phyloP scores from a whole-genome alignment of 345 rosid species.

The Lumnitzera racemosa region DNA sequence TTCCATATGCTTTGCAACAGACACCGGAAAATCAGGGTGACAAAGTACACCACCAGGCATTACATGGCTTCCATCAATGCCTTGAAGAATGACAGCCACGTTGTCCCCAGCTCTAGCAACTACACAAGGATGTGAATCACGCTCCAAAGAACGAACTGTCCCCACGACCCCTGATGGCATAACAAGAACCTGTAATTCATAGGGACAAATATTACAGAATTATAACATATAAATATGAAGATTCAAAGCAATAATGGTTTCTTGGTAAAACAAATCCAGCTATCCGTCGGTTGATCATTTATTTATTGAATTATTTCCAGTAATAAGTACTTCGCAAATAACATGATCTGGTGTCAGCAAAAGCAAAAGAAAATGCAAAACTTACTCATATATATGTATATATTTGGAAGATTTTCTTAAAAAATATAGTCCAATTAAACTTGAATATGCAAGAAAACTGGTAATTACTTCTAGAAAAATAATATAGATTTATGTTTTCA shows the following conservation, averaged over 20 bases:
- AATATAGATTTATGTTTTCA: no score
- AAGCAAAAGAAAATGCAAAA: no score
- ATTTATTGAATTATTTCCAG: no score
- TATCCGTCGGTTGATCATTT: no score
- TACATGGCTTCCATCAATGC: conserved; percentile 57
- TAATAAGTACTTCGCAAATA: no score
- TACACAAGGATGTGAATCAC: conserved; percentile 58
- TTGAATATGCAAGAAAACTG: no score
- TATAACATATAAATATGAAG: not conserved
- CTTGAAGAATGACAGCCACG: conserved; percentile 56
- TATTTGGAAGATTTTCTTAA: no score
- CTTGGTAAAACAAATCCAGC: no score
- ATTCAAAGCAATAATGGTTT: not conserved
- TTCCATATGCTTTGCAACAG: conserved; percentile 64
- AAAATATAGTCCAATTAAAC: no score
- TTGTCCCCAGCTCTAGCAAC: conserved; percentile 92
- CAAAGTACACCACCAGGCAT: conserved; percentile 87
- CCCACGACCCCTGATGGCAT: conserved; percentile 82
- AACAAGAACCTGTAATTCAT: conserved; percentile 52
- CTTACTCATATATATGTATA: no score
- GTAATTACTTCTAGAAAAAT: no score
- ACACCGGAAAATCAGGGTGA: conserved; percentile 82
- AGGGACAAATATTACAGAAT: not conserved
- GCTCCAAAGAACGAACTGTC: conserved; percentile 68
- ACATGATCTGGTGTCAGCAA: no score